Percentiles rank a stretch among this genome's conserved stretches.
Evolutionary conservation across 2,329 filamentous ascomycete species (phyloP).

Genomic region (Lachnellula hyalina): DNA sequence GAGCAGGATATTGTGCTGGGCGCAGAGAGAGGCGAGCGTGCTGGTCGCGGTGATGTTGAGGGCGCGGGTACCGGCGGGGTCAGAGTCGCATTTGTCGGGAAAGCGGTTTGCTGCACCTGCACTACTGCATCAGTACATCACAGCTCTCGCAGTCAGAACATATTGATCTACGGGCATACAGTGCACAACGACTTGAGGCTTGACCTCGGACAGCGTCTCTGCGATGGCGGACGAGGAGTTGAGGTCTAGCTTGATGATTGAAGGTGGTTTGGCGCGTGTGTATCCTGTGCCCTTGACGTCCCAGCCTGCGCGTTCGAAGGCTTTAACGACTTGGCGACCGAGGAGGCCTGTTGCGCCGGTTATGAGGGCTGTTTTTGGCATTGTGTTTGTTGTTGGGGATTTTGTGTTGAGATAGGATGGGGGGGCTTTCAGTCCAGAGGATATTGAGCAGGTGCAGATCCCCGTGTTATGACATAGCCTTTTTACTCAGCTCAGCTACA

Average conservation of each 20-base stretch:
- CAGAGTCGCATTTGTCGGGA: conserved; percentile 76
- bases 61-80: conserved; percentile 67
- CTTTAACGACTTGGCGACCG: conserved; percentile 69
- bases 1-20: conserved; percentile 53
- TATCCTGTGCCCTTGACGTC: conserved; percentile 68
- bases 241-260: conserved; percentile 46
- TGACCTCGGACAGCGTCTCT: conserved; percentile 46
- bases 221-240: conserved; percentile 39
- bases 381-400: conserved; percentile 12
- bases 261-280: conserved; percentile 65
- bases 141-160: not conserved
- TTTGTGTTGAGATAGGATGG: not conserved
- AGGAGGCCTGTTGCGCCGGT: conserved; percentile 83
- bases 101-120: conserved; percentile 80
- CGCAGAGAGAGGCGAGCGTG: conserved; percentile 61
- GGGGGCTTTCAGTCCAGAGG: not conserved
- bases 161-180: conserved; percentile 46
- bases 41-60: conserved; percentile 71
- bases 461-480: not conserved
- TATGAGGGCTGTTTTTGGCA: conserved; percentile 57
- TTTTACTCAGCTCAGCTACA: not conserved
- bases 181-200: conserved; percentile 74
- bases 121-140: not conserved
- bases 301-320: conserved; percentile 65
- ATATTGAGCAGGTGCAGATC: not conserved